These are phyloP conservation scores for Gleditsia sinensis DNA, from an alignment of 306 rosid species.

Conservation along the genomic window DNA sequence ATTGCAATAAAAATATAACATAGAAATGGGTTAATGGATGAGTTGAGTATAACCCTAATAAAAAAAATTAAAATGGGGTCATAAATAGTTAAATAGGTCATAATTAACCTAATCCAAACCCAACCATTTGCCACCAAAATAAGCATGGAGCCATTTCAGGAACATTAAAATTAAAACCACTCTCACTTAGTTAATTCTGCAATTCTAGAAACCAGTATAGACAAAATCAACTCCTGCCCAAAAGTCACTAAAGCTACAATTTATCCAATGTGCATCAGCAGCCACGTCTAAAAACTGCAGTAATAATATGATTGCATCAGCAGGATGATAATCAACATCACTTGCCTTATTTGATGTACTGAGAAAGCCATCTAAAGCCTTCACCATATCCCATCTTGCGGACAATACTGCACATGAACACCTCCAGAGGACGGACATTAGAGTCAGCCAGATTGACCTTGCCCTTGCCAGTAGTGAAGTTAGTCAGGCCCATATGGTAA, in stretches of 20 bases:
- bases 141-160: not conserved
- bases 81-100: too few relatives aligned
- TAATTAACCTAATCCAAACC: too few relatives aligned
- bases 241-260: constrained; percentile 17
- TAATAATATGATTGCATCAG: constrained; percentile 6
- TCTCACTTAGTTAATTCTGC: constrained; percentile 7
- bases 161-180: not conserved
- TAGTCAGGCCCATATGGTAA: constrained; percentile 54
- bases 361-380: constrained; percentile 70
- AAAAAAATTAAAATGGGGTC: too few relatives aligned
- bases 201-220: not conserved
- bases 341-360: constrained; percentile 55
- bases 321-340: constrained; percentile 16
- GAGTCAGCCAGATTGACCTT: constrained; percentile 53
- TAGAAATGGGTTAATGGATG: too few relatives aligned
- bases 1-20: too few relatives aligned
- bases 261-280: constrained; percentile 38
- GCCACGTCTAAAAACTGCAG: constrained; percentile 21
- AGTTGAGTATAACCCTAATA: too few relatives aligned
- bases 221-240: constrained; percentile 2
- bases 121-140: too few relatives aligned
- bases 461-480: constrained; percentile 69
- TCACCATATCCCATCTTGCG: constrained; percentile 79
- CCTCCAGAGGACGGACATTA: constrained; percentile 63
- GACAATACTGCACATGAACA: constrained; percentile 76